These are phyloP conservation scores for Cyclotella atomus DNA, from an alignment of 108 stramenopile genomes.

Conservation along the genomic window DNA sequence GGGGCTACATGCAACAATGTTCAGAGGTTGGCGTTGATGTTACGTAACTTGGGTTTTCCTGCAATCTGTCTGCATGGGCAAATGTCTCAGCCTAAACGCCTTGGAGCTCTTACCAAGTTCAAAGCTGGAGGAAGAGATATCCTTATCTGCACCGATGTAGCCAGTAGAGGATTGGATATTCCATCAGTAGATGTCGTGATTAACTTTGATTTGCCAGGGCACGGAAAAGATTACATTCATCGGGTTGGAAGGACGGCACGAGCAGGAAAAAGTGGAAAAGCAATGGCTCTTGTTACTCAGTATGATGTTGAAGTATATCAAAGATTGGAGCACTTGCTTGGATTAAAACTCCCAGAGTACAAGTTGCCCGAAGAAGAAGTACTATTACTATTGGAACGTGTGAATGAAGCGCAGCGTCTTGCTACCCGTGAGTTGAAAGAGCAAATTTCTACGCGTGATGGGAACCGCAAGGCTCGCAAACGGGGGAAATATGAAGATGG, in stretches of 20 bases:
- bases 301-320: conserved; percentile 99
- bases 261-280: conserved; percentile 95
- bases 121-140: conserved; percentile 83
- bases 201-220: conserved; percentile 96
- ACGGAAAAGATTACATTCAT: conserved; percentile 98
- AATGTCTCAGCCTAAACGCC: conserved; percentile 97
- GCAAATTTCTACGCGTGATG: conserved; percentile 62
- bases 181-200: conserved; percentile 96
- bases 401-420: conserved; percentile 95
- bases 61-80: conserved; percentile 98
- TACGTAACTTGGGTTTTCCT: conserved; percentile 96
- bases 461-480: conserved; percentile 52
- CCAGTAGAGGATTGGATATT: conserved; percentile 94
- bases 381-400: conserved; percentile 92
- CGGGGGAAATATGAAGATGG: conserved; percentile 48
- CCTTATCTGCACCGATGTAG: conserved; percentile 99
- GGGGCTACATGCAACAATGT: conserved; percentile 98
- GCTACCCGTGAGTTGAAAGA: conserved; percentile 91
- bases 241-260: conserved; percentile 97
- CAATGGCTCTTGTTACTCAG: conserved; percentile 98
- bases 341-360: conserved; percentile 86
- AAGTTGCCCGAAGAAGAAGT: conserved; percentile 90
- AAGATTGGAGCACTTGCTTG: conserved; percentile 91
- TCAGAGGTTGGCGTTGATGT: conserved; percentile 90
- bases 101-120: conserved; percentile 96